A percentile compares a stretch with the other conserved stretches of the same genome.
Evolutionary conservation across 495 filamentous ascomycete genomes (phyloP).

Genomic region (Chaetomium cochliodes): DNA sequence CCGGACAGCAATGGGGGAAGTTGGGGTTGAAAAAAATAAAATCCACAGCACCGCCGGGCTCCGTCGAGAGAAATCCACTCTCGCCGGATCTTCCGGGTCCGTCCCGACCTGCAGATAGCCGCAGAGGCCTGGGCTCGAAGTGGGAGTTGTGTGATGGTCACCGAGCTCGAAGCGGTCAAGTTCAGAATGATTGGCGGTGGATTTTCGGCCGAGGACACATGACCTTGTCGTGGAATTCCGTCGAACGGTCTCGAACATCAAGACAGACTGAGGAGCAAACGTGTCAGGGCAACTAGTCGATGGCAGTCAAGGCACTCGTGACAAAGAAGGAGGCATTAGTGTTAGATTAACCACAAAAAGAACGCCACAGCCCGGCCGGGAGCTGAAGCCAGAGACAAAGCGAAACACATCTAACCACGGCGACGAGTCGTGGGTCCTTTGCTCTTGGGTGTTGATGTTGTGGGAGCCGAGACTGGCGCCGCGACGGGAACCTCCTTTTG

Average conservation of each 20-base stretch:
- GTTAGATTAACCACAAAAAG: constrained; percentile 22
- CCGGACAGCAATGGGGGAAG: constrained; percentile 5
- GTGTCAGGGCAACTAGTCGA: background rate
- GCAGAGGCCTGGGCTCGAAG: background rate
- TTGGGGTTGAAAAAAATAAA: background rate
- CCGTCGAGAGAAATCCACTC: background rate
- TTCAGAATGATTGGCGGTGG: constrained; percentile 9
- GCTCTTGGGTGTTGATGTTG: constrained; percentile 44
- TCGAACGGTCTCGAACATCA: constrained; percentile 13
- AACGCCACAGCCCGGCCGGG: constrained; percentile 7
- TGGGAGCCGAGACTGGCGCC: constrained; percentile 29
- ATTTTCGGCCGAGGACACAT: background rate
- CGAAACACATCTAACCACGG: constrained; percentile 41
- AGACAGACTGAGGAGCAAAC: background rate
- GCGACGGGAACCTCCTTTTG: constrained; percentile 38
- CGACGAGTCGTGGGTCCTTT: constrained; percentile 56
- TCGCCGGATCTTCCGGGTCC: background rate
- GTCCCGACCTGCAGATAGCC: constrained; percentile 2
- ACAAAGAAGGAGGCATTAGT: constrained; percentile 10
- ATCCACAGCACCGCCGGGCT: background rate
- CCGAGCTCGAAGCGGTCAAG: background rate
- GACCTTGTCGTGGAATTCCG: background rate
- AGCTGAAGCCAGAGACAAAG: constrained; percentile 17
- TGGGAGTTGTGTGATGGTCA: background rate
- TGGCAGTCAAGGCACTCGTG: background rate